A percentile compares a stretch with the other conserved stretches of the same genome.
Conservation (phyloP, 768 basidiomycete genomes). For the Suillus lakei region DNA sequence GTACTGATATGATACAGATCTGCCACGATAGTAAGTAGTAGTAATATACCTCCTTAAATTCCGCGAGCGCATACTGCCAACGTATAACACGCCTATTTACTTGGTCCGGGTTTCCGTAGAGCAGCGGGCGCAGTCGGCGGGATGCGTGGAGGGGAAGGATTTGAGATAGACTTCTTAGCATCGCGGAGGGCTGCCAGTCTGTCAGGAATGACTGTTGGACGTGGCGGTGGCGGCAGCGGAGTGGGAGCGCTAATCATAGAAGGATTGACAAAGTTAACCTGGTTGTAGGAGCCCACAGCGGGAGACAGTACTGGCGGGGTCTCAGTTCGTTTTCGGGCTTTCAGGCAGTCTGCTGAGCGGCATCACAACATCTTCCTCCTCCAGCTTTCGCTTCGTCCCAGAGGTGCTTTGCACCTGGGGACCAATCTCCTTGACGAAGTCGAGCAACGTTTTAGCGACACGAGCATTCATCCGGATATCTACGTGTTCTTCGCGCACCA, state of each 20-base stretch:
- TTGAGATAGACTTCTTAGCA: constrained; percentile 17
- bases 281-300: neutral
- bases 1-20: neutral
- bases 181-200: constrained; percentile 20
- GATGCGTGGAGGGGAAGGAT: constrained; percentile 13
- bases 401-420: neutral
- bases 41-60: neutral
- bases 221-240: constrained; percentile 7
- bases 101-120: constrained; percentile 12
- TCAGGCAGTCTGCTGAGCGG: constrained; percentile 14
- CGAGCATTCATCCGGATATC: constrained; percentile 71
- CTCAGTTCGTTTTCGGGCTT: constrained; percentile 18
- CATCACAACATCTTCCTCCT: constrained; percentile 19
- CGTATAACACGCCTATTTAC: neutral
- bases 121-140: constrained; percentile 10
- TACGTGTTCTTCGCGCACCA: constrained; percentile 57
- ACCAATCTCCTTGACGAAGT: constrained; percentile 48
- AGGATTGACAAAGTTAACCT: neutral
- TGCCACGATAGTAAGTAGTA: neutral
- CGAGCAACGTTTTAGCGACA: constrained; percentile 58
- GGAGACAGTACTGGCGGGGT: neutral
- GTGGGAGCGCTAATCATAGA: neutral
- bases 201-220: constrained; percentile 25
- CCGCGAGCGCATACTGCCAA: neutral
- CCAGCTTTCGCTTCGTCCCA: constrained; percentile 30